A percentile compares a stretch with the other conserved stretches of the same genome.
Evolutionary conservation across 805 yeast genomes (phyloP).

Genomic region (Yamadazyma akitaensis): DNA sequence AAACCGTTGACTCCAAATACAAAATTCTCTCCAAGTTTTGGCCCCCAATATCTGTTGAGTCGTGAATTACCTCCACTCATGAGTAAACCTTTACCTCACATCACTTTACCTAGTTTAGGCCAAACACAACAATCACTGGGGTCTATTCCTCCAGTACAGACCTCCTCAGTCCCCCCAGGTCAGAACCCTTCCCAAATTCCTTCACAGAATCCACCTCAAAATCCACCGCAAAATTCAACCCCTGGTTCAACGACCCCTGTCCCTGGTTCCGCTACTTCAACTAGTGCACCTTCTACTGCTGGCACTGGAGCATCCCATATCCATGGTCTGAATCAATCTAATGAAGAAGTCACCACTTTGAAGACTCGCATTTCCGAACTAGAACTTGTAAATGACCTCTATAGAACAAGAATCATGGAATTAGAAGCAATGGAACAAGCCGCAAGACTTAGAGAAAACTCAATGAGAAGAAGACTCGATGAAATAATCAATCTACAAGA

Average conservation of each 20-base stretch:
- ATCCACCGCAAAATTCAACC: no score
- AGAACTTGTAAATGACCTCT: conserved; percentile 86
- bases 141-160: no score
- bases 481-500: conserved; percentile 35
- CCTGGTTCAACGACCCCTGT: no score
- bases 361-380: conserved; percentile 81
- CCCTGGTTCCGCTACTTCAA: no score
- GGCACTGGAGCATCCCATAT: not conserved
- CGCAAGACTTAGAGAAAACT: conserved; percentile 46
- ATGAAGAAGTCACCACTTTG: conserved; percentile 40
- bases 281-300: not conserved
- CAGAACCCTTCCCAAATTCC: no score
- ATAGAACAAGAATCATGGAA: conserved; percentile 78
- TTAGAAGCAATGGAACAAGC: conserved; percentile 68
- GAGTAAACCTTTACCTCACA: not conserved
- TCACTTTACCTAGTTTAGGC: conserved; percentile 13
- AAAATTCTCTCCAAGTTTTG: conserved; percentile 41
- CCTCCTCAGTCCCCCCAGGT: not conserved
- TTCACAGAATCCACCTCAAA: no score
- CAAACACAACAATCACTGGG: not conserved
- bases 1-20: conserved; percentile 7
- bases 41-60: conserved; percentile 38
- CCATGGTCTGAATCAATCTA: not conserved
- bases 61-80: not conserved
- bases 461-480: conserved; percentile 48